Conservation (phyloP, 768 basidiomycete species). For the Suillus luteus region DNA sequence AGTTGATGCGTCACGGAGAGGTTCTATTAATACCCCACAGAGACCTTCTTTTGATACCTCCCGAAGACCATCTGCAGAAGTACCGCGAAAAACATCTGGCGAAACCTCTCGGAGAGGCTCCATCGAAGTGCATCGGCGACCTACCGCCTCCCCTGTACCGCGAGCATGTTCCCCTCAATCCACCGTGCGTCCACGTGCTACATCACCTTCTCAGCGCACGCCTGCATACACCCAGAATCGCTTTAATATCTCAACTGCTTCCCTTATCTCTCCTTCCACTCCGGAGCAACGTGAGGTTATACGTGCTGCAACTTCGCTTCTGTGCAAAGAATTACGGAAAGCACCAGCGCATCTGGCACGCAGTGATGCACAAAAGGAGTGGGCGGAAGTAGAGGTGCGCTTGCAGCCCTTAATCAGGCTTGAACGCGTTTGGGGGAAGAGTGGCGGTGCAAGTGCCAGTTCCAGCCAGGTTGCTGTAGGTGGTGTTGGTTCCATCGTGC, state of each 20-base stretch:
- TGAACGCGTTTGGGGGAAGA: constrained; percentile 79
- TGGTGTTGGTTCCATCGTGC: constrained; percentile 35
- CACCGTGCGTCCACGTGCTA: constrained; percentile 43
- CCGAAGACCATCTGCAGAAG: constrained; percentile 42
- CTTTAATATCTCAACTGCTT: constrained; percentile 61
- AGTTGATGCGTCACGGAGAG: constrained; percentile 24
- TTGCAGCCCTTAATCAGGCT: constrained; percentile 60
- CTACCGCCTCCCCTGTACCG: constrained; percentile 32
- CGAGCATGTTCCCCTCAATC: constrained; percentile 48
- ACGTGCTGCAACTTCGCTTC: constrained; percentile 59
- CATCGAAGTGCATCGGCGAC: constrained; percentile 30
- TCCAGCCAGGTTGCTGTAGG: constrained; percentile 40
- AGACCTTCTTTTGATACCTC: constrained; percentile 35
- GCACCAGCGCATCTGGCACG: constrained; percentile 59
- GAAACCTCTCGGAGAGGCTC: constrained; percentile 22
- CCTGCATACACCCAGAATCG: constrained; percentile 52
- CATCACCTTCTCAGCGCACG: constrained; percentile 47
- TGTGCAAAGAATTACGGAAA: constrained; percentile 67
- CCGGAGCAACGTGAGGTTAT: constrained; percentile 69
- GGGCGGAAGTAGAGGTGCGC: constrained; percentile 76
- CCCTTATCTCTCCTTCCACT: constrained; percentile 49
- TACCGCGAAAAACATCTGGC: constrained; percentile 35
- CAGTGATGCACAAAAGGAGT: constrained; percentile 55
- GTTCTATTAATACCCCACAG: constrained; percentile 34
- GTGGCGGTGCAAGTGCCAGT: constrained; percentile 47